phyloP scores from a whole-genome alignment of 768 basidiomycete species.

The Lactarius sanguifluus region DNA sequence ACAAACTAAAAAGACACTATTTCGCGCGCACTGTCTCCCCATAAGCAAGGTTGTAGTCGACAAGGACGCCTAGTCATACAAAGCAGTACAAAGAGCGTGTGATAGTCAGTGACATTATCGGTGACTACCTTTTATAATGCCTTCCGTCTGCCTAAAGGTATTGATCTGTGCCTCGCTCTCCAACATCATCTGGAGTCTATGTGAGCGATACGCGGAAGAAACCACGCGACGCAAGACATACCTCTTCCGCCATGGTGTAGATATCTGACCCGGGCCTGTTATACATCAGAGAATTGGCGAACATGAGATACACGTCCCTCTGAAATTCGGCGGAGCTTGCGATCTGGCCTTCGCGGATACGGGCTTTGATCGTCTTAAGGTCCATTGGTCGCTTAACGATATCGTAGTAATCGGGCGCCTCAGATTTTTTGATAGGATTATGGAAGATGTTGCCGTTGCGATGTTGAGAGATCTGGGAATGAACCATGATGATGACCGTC shows the following conservation, averaged over 20 bases:
- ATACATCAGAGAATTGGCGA: slow-evolving; percentile 97
- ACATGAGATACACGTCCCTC: slow-evolving; percentile 89
- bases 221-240: slow-evolving; percentile 39
- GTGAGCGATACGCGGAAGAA: background rate
- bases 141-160: slow-evolving; percentile 75
- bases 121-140: slow-evolving; percentile 38
- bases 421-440: slow-evolving; percentile 82
- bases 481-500: slow-evolving; percentile 76
- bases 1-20: too few relatives aligned
- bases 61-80: slow-evolving; percentile 10
- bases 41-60: too few relatives aligned
- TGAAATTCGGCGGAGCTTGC: slow-evolving; percentile 83
- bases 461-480: slow-evolving; percentile 80
- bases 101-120: slow-evolving; percentile 12
- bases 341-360: slow-evolving; percentile 81
- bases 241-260: slow-evolving; percentile 89
- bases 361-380: slow-evolving; percentile 87
- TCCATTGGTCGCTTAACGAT: slow-evolving; percentile 96
- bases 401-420: slow-evolving; percentile 89
- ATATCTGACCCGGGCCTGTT: slow-evolving; percentile 85
- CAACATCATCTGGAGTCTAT: slow-evolving; percentile 63
- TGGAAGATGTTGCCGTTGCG: slow-evolving; percentile 89
- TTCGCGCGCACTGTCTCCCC: too few relatives aligned
- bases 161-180: slow-evolving; percentile 68
- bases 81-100: slow-evolving; percentile 25